Percentiles rank a stretch among this genome's conserved stretches.
Conservation (phyloP, 2,329 filamentous ascomycete genomes). For the Alternaria sp. region DNA sequence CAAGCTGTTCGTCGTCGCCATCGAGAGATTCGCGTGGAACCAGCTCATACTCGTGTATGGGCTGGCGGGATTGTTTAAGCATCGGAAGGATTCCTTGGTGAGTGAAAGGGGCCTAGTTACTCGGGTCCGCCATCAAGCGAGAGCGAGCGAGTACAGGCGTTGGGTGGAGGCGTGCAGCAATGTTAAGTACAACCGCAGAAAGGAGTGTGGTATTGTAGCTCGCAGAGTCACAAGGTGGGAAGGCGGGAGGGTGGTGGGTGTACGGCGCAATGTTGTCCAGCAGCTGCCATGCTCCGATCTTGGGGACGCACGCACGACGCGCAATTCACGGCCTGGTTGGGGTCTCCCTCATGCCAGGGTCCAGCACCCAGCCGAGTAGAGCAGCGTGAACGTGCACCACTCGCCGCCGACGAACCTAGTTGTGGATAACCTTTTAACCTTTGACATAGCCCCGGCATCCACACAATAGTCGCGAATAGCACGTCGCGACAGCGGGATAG, state of each 20-base stretch:
- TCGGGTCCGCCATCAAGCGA: constrained; percentile 19
- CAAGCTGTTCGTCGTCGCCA: constrained; percentile 27
- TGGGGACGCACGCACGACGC: constrained; percentile 4
- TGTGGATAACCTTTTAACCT: not conserved
- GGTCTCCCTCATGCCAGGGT: constrained; percentile 1
- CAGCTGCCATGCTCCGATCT: constrained; percentile 1
- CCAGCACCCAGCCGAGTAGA: not conserved
- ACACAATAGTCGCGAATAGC: not conserved
- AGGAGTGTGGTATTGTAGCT: not conserved
- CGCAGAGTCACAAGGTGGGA: not conserved
- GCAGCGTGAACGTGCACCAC: not conserved
- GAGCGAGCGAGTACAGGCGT: not conserved
- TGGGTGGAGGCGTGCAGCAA: not conserved
- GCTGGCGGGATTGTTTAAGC: constrained; percentile 27
- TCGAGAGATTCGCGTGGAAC: constrained; percentile 43
- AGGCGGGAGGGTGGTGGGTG: constrained; percentile 1
- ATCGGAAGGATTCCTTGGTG: constrained; percentile 21
- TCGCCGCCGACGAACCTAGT: not conserved
- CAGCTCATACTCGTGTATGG: constrained; percentile 45
- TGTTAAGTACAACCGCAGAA: not conserved
- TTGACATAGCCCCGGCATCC: not conserved
- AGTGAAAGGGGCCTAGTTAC: constrained; percentile 16
- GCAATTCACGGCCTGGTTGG: constrained; percentile 4
- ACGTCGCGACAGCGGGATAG: not conserved
- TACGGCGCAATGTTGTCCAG: not conserved